Conservation (phyloP, 1,284 basidiomycete species). For the Cryptococcus jaspeensis region DNA sequence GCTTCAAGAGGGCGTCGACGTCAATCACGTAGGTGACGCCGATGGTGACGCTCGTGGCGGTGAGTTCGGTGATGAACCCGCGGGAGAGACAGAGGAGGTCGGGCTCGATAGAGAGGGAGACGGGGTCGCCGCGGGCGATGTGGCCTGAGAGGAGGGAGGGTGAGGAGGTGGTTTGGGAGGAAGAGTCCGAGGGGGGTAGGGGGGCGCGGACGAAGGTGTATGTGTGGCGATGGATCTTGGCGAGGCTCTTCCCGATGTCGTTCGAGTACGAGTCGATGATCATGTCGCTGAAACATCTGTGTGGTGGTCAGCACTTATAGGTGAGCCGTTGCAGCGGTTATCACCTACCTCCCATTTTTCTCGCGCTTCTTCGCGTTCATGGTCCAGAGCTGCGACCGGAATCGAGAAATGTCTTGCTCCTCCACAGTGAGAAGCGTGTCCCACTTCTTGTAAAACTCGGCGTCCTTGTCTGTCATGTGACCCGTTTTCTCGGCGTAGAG, state of each 20-base stretch:
- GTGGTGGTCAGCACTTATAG: not conserved
- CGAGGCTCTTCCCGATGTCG: slow-evolving; percentile 44
- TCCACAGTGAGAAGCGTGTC: slow-evolving; percentile 82
- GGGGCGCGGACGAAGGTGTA: slow-evolving; percentile 64
- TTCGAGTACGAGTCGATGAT: slow-evolving; percentile 57
- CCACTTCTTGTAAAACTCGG: slow-evolving; percentile 86
- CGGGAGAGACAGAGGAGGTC: slow-evolving; percentile 76
- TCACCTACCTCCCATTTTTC: slow-evolving; percentile 63
- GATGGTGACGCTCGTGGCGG: slow-evolving; percentile 64
- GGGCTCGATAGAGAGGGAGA: slow-evolving; percentile 81
- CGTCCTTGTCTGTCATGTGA: slow-evolving; percentile 69
- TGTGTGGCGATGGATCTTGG: slow-evolving; percentile 56
- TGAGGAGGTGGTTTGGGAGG: slow-evolving; percentile 9
- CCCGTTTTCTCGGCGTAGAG: slow-evolving; percentile 75
- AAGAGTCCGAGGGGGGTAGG: slow-evolving; percentile 2
- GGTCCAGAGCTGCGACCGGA: slow-evolving; percentile 91
- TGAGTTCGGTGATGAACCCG: slow-evolving; percentile 77
- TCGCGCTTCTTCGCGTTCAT: slow-evolving; percentile 78
- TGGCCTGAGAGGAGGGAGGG: slow-evolving; percentile 71
- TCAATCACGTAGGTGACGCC: slow-evolving; percentile 80
- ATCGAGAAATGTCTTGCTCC: slow-evolving; percentile 78
- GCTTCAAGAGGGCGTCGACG: slow-evolving; percentile 56
- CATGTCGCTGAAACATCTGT: slow-evolving; percentile 71
- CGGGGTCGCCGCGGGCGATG: slow-evolving; percentile 73
- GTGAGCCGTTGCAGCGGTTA: not conserved